A percentile compares a stretch with the other conserved stretches of the same genome.
Conservation (phyloP, 176 grass and related monocot genomes). For the Musa schizocarpa region DNA sequence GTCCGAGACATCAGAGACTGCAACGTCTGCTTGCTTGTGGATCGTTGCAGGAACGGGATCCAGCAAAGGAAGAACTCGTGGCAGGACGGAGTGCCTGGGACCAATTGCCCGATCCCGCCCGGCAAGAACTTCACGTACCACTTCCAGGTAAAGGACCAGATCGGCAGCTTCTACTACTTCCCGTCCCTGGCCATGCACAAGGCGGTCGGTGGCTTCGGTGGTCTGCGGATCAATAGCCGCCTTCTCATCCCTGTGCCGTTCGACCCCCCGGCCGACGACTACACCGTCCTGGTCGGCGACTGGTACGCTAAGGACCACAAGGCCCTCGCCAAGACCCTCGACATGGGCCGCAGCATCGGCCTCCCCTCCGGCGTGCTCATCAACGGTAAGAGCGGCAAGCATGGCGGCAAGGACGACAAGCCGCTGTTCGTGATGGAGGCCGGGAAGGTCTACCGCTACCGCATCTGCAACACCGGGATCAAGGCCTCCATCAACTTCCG, state of each 20-base stretch:
- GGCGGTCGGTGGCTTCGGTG: background rate
- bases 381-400: background rate
- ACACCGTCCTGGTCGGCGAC: background rate
- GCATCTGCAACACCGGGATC: background rate
- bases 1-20: too few relatives aligned
- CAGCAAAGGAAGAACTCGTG: slow-evolving; percentile 6
- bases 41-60: background rate
- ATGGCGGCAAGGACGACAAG: background rate
- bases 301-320: background rate
- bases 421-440: background rate
- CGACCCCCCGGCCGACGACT: background rate
- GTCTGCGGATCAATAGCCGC: background rate
- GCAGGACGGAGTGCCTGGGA: background rate
- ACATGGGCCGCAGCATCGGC: background rate
- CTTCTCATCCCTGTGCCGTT: background rate
- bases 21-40: too few relatives aligned
- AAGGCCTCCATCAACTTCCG: background rate
- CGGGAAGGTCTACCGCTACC: background rate
- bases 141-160: background rate
- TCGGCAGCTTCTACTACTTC: slow-evolving; percentile 1
- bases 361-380: background rate
- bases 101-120: background rate
- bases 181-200: background rate
- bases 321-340: background rate
- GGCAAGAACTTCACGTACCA: background rate